Percentiles rank a stretch among this genome's conserved stretches.
These are phyloP conservation scores for Pigoraptor vietnamica DNA, from an alignment of 78 protist species.

Conservation along the genomic window DNA sequence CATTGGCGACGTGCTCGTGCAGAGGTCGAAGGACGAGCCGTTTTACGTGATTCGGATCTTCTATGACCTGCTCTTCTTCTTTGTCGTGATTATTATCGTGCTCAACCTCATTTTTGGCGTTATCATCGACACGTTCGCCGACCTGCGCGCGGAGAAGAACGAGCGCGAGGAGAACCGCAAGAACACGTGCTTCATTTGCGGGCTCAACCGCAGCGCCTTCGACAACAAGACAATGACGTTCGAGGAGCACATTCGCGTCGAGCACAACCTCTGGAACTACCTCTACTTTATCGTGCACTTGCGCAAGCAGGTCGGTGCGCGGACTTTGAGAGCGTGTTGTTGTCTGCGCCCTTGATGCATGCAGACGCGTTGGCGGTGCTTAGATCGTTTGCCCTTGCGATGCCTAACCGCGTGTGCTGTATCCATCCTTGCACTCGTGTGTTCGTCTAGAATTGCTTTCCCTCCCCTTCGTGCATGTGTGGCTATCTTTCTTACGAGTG, in stretches of 20 bases:
- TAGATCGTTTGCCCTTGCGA: too few species aligned
- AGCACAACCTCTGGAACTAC: constrained; percentile 72
- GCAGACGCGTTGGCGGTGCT: too few species aligned
- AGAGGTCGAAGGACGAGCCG: background rate
- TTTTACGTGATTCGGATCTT: constrained; percentile 18
- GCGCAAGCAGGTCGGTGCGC: background rate
- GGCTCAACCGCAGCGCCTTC: constrained; percentile 20
- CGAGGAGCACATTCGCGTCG: constrained; percentile 39
- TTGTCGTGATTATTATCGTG: constrained; percentile 43
- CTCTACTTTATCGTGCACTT: constrained; percentile 48
- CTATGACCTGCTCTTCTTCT: constrained; percentile 47
- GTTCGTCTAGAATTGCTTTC: too few species aligned
- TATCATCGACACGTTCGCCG: constrained; percentile 78
- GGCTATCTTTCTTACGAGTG: background rate
- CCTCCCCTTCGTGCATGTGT: background rate
- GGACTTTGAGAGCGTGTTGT: too few species aligned
- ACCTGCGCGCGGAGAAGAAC: constrained; percentile 53
- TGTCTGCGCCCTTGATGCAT: too few species aligned
- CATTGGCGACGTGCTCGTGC: constrained; percentile 29
- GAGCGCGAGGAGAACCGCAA: constrained; percentile 15
- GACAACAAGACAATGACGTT: constrained; percentile 27
- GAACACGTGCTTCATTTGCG: constrained; percentile 48
- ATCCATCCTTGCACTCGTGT: too few species aligned
- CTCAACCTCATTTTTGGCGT: constrained; percentile 67
- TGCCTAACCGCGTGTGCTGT: background rate